A percentile compares a stretch with the other conserved stretches of the same genome.
phyloP scores from a whole-genome alignment of 202 grass and related monocot genomes.

The Carex arenaria region DNA sequence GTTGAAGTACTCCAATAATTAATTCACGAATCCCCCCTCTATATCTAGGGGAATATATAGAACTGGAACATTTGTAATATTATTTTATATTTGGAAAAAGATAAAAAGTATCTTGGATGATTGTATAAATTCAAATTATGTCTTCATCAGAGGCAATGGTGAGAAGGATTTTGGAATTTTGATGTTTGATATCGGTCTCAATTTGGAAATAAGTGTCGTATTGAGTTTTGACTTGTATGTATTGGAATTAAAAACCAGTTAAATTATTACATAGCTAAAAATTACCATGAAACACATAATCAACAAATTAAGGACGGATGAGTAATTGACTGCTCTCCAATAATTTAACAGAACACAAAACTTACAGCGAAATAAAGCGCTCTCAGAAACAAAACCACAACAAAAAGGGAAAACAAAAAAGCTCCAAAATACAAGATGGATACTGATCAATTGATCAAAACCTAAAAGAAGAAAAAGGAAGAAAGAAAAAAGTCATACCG shows the following conservation, averaged over 20 bases:
- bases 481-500: neutral
- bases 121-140: neutral
- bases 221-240: neutral
- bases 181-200: neutral
- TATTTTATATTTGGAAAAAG: neutral
- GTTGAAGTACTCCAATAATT: neutral
- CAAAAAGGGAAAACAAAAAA: neutral
- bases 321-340: neutral
- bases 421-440: conserved; percentile 2
- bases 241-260: neutral
- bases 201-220: neutral
- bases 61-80: neutral
- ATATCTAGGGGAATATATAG: neutral
- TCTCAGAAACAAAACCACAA: neutral
- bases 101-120: neutral
- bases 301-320: neutral
- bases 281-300: neutral
- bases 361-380: neutral
- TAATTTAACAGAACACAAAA: conserved; percentile 7
- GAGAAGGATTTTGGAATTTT: neutral
- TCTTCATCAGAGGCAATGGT: neutral
- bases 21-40: neutral
- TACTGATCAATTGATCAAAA: neutral
- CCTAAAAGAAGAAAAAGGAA: neutral
- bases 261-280: neutral